phyloP scores from a whole-genome alignment of 805 yeast species.

The Yamadazyma sp. region DNA sequence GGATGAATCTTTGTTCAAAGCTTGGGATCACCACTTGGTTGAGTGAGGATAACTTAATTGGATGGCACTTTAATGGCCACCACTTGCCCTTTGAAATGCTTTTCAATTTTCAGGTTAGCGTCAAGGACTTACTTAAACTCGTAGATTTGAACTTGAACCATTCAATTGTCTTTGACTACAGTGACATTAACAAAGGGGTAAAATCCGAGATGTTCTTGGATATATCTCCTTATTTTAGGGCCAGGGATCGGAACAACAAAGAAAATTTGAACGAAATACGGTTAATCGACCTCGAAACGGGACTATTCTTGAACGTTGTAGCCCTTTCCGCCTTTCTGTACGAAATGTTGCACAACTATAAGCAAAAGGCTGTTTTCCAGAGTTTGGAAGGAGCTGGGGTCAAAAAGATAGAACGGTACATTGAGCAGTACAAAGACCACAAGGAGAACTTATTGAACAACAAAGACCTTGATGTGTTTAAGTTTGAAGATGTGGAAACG shows the following conservation, averaged over 20 bases:
- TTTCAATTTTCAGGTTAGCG: slow-evolving; percentile 49
- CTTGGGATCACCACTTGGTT: slow-evolving; percentile 39
- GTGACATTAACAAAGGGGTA: slow-evolving; percentile 15
- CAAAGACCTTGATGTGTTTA: slow-evolving; percentile 26
- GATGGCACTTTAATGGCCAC: slow-evolving; percentile 52
- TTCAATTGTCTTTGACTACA: slow-evolving; percentile 37
- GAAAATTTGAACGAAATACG: slow-evolving; percentile 54
- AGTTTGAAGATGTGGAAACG: slow-evolving; percentile 28
- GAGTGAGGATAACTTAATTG: slow-evolving; percentile 35
- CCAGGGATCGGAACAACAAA: slow-evolving; percentile 42
- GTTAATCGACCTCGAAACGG: slow-evolving; percentile 50
- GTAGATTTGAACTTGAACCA: slow-evolving; percentile 41
- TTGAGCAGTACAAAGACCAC: slow-evolving; percentile 13
- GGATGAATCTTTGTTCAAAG: slow-evolving; percentile 44
- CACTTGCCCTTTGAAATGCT: slow-evolving; percentile 57
- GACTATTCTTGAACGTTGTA: slow-evolving; percentile 39
- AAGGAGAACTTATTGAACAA: slow-evolving; percentile 13
- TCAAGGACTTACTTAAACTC: slow-evolving; percentile 42
- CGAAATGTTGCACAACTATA: slow-evolving; percentile 18
- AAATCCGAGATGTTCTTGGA: slow-evolving; percentile 30
- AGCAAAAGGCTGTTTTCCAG: slow-evolving; percentile 21
- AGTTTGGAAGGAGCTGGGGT: slow-evolving; percentile 13
- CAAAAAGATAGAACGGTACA: slow-evolving; percentile 17
- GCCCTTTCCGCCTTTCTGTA: slow-evolving; percentile 29
- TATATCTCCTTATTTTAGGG: slow-evolving; percentile 28